phyloP scores from a whole-genome alignment of 2,329 filamentous ascomycete genomes.

The Dryadomyces quercivorus region DNA sequence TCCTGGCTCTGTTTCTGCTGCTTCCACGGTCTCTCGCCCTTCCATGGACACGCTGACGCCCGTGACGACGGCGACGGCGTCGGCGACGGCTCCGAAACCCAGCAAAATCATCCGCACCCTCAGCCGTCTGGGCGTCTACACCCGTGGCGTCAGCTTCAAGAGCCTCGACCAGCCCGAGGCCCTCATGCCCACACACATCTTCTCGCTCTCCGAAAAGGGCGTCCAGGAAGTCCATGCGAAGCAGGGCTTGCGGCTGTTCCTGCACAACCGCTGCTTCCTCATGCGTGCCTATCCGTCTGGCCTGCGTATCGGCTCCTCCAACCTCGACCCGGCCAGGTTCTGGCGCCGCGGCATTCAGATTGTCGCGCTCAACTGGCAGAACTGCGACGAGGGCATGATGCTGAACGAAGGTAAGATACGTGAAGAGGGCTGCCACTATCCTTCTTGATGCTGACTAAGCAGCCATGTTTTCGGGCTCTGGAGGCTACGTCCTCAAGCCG shows the following conservation, averaged over 20 bases:
- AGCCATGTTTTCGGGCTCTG: conserved; percentile 42
- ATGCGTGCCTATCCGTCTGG: conserved; percentile 86
- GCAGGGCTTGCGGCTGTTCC: conserved; percentile 46
- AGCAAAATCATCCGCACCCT: conserved; percentile 61
- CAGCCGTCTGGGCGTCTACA: conserved; percentile 70
- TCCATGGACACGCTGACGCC: background rate
- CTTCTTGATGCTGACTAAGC: background rate
- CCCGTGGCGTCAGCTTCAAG: conserved; percentile 71
- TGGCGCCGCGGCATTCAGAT: conserved; percentile 87
- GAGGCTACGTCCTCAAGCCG: conserved; percentile 82
- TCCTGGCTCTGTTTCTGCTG: background rate
- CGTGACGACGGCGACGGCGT: background rate
- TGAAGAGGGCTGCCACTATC: background rate
- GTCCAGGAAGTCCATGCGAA: conserved; percentile 50
- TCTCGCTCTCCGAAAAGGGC: conserved; percentile 50
- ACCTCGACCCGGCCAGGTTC: conserved; percentile 71
- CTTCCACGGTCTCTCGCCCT: background rate
- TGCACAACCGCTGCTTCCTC: conserved; percentile 69
- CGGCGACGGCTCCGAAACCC: conserved; percentile 28
- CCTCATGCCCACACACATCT: conserved; percentile 54
- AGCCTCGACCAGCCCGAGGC: conserved; percentile 61
- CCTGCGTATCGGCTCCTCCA: conserved; percentile 70
- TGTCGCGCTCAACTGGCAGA: conserved; percentile 90
- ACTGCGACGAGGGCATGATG: conserved; percentile 88
- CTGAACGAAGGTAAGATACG: conserved; percentile 84